A percentile compares a stretch with the other conserved stretches of the same genome.
These are phyloP conservation scores for Polysphondylium violaceum DNA, from an alignment of 78 protist species.

Conservation along the genomic window DNA sequence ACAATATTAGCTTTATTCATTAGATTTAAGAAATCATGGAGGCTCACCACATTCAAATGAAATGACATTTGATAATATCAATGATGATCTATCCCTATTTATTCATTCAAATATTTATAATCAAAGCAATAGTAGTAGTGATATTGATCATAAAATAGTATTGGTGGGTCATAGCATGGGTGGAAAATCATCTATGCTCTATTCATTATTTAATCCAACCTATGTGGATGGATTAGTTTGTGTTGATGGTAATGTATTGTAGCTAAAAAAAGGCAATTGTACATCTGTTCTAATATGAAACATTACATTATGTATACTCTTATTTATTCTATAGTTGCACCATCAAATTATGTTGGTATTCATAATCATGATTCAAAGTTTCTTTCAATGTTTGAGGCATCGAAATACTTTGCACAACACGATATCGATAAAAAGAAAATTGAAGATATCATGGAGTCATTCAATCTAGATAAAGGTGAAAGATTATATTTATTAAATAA, in stretches of 20 bases:
- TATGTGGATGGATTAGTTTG: slow-evolving; percentile 52
- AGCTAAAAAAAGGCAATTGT: neutral
- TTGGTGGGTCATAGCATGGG: slow-evolving; percentile 57
- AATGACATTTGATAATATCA: slow-evolving; percentile 21
- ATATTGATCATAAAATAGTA: neutral
- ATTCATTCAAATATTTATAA: slow-evolving; percentile 7
- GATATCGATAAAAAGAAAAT: neutral
- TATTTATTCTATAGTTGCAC: slow-evolving; percentile 26
- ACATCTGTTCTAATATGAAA: too few species aligned
- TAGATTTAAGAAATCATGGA: slow-evolving; percentile 65
- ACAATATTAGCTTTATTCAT: slow-evolving; percentile 4
- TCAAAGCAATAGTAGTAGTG: neutral
- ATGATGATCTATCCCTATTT: slow-evolving; percentile 25
- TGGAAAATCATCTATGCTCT: slow-evolving; percentile 25
- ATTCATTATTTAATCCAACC: neutral
- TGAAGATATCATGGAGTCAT: neutral
- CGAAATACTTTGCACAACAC: neutral
- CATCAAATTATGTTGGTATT: slow-evolving; percentile 43
- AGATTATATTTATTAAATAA: slow-evolving; percentile 57
- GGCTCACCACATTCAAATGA: slow-evolving; percentile 16
- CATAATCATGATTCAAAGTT: slow-evolving; percentile 59
- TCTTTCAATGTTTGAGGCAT: slow-evolving; percentile 43
- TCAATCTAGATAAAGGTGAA: slow-evolving; percentile 45
- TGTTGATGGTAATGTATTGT: slow-evolving; percentile 34
- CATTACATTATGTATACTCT: neutral